Conservation (phyloP, 768 basidiomycete genomes). For the Kwoniella mangroviensis region DNA sequence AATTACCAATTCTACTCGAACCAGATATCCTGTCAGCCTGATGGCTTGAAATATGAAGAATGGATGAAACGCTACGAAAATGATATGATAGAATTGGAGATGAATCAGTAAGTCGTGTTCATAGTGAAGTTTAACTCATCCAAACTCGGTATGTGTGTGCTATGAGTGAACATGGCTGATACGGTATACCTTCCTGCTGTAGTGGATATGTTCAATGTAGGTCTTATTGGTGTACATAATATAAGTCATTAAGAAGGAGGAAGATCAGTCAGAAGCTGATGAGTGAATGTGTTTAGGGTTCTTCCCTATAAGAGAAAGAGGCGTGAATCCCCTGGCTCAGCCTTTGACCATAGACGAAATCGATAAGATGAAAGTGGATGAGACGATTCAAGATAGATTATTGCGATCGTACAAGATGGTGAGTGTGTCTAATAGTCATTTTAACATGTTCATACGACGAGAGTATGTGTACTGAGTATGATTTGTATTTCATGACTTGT, state of each 20-base stretch:
- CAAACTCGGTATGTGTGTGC: neutral
- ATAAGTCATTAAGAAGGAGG: too few relatives aligned
- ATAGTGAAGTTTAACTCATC: neutral
- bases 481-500: neutral
- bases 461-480: neutral
- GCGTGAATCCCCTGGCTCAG: conserved; percentile 47
- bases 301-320: conserved; percentile 54
- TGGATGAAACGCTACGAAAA: conserved; percentile 32
- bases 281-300: conserved; percentile 49
- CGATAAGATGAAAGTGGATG: conserved; percentile 34
- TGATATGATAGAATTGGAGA: conserved; percentile 45
- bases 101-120: conserved; percentile 43
- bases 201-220: conserved; percentile 49
- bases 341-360: conserved; percentile 48
- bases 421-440: conserved; percentile 2
- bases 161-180: neutral
- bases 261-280: too few relatives aligned
- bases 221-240: too few relatives aligned
- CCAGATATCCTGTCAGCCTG: conserved; percentile 31
- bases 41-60: conserved; percentile 36
- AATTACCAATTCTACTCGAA: conserved; percentile 47
- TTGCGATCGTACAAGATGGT: conserved; percentile 49
- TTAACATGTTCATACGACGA: neutral
- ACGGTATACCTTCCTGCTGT: too few relatives aligned
- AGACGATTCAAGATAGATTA: conserved; percentile 30